A percentile compares a stretch with the other conserved stretches of the same genome.
These are phyloP conservation scores for Stentor roeselii DNA, from an alignment of 73 alveolate species.

Conservation along the genomic window DNA sequence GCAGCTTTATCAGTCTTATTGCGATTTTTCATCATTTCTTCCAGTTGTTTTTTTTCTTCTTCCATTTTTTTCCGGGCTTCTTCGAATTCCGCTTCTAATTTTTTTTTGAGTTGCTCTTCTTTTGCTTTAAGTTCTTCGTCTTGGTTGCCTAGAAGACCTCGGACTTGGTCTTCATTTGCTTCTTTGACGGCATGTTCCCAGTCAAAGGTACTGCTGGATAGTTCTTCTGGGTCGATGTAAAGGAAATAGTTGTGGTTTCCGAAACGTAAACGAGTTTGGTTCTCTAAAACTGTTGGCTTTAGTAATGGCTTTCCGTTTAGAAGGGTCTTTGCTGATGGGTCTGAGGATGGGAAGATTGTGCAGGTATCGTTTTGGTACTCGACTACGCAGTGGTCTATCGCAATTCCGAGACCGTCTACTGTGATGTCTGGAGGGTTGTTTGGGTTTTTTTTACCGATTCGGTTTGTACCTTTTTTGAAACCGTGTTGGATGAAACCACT, in stretches of 20 bases:
- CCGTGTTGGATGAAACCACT: constrained; percentile 74
- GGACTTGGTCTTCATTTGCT: constrained; percentile 47
- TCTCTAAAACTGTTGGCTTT: constrained; percentile 16
- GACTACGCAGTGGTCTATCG: constrained; percentile 77
- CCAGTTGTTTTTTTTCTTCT: constrained; percentile 37
- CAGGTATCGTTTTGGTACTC: constrained; percentile 41
- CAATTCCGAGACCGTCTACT: constrained; percentile 83
- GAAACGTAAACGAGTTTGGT: constrained; percentile 51
- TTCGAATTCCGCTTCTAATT: constrained; percentile 25
- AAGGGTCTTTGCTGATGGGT: constrained; percentile 29
- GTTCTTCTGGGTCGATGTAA: constrained; percentile 37
- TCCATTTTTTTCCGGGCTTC: constrained; percentile 44
- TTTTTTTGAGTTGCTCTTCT: constrained; percentile 48
- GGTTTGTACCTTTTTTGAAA: constrained; percentile 49
- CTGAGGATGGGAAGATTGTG: constrained; percentile 44
- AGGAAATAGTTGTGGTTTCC: constrained; percentile 51
- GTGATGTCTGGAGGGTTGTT: constrained; percentile 85
- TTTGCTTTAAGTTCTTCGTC: constrained; percentile 27
- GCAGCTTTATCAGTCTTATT: constrained; percentile 18
- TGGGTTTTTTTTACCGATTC: constrained; percentile 84
- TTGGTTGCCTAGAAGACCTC: constrained; percentile 43
- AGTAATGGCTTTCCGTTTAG: constrained; percentile 15
- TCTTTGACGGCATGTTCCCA: constrained; percentile 43
- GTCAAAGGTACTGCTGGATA: not conserved
- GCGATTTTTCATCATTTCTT: constrained; percentile 28